Conservation (phyloP, 768 basidiomycete genomes). For the Tulasnella sp. region DNA sequence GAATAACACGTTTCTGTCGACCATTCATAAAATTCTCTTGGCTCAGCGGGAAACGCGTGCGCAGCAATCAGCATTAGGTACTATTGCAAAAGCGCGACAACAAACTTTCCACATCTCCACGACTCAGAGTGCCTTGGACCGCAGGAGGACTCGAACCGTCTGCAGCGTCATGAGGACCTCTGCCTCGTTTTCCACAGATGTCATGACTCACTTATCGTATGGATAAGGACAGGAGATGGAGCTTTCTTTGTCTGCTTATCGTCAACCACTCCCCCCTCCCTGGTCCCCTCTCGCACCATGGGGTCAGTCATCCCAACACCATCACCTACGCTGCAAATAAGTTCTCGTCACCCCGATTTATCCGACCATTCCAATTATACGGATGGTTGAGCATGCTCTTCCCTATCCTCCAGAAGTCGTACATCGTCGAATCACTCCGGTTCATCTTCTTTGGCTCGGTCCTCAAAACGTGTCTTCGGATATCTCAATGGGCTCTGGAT, state of each 20-base stretch:
- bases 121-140: not conserved
- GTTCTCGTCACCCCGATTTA: not conserved
- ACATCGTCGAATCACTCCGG: constrained; percentile 14
- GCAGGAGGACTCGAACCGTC: not conserved
- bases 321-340: not conserved
- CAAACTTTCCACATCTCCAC: no score
- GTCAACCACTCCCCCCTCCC: no score
- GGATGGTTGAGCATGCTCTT: constrained; percentile 1
- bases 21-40: not conserved
- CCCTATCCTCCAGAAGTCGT: constrained; percentile 10
- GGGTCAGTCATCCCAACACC: not conserved
- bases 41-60: not conserved
- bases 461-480: constrained; percentile 2
- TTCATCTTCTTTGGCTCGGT: constrained; percentile 16
- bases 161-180: not conserved
- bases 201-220: not conserved
- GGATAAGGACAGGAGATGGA: not conserved
- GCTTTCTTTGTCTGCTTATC: not conserved
- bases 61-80: no score
- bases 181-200: not conserved
- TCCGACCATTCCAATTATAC: not conserved
- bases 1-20: not conserved
- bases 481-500: constrained; percentile 11
- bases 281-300: no score
- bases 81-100: no score